Evolutionary conservation across 1,139 yeast genomes (phyloP).

Genomic region (Zhuliangozyma blackwelliae): DNA sequence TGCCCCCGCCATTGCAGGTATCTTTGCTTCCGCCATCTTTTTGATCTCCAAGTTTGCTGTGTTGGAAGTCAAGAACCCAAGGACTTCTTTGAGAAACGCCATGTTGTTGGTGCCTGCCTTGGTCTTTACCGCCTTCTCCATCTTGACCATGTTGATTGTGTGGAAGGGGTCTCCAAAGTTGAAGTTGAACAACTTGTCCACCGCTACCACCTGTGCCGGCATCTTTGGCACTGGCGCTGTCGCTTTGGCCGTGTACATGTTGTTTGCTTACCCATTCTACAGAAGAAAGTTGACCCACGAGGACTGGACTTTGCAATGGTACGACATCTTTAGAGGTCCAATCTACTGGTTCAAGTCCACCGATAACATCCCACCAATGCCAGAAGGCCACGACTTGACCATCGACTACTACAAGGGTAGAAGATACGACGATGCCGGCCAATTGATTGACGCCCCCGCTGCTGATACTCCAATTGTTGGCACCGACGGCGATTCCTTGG

Average conservation of each 20-base stretch:
- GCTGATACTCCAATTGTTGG: background rate
- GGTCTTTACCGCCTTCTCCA: slow-evolving; percentile 57
- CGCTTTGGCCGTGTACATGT: slow-evolving; percentile 46
- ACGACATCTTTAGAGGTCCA: slow-evolving; percentile 58
- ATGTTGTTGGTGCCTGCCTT: slow-evolving; percentile 55
- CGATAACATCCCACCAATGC: slow-evolving; percentile 63
- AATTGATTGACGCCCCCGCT: slow-evolving; percentile 6
- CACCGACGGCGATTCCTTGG: slow-evolving; percentile 4
- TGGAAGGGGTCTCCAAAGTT: slow-evolving; percentile 77
- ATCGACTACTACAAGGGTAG: slow-evolving; percentile 67
- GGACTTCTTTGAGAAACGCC: slow-evolving; percentile 48
- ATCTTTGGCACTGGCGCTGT: slow-evolving; percentile 62
- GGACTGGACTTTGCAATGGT: slow-evolving; percentile 67
- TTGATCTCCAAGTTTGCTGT: slow-evolving; percentile 57
- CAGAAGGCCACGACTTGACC: slow-evolving; percentile 51
- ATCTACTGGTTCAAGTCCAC: slow-evolving; percentile 49
- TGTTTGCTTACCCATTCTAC: slow-evolving; percentile 60
- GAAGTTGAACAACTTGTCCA: slow-evolving; percentile 47
- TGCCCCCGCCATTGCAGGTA: slow-evolving; percentile 72
- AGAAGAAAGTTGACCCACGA: slow-evolving; percentile 55
- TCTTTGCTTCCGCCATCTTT: slow-evolving; percentile 56
- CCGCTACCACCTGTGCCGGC: slow-evolving; percentile 50
- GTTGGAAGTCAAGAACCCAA: slow-evolving; percentile 50
- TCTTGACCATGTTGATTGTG: slow-evolving; percentile 56
- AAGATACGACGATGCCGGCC: slow-evolving; percentile 31